Conservation (phyloP, 2,329 filamentous ascomycete genomes). For the Drechslerella coelobrocha region DNA sequence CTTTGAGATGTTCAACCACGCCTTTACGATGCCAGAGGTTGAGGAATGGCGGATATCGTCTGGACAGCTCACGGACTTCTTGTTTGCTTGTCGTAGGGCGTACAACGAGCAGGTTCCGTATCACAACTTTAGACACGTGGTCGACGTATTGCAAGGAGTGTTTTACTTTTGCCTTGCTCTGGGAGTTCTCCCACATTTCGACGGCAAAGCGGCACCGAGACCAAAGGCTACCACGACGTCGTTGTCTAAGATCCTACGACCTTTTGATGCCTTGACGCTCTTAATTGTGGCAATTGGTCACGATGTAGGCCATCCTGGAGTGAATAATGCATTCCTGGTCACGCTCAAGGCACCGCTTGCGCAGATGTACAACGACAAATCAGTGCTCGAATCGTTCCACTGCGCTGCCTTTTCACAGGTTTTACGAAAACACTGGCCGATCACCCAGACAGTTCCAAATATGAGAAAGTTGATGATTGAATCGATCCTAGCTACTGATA, state of each 20-base stretch:
- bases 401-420: slow-evolving; percentile 97
- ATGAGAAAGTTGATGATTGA: slow-evolving; percentile 94
- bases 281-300: slow-evolving; percentile 96
- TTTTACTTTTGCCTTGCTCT: slow-evolving; percentile 88
- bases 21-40: slow-evolving; percentile 79
- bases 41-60: slow-evolving; percentile 79
- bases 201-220: slow-evolving; percentile 38
- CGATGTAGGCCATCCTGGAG: slow-evolving; percentile 94
- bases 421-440: slow-evolving; percentile 87
- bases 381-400: slow-evolving; percentile 95
- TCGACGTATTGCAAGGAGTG: slow-evolving; percentile 91
- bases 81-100: slow-evolving; percentile 86
- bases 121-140: slow-evolving; percentile 96
- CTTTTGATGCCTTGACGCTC: slow-evolving; percentile 86
- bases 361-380: slow-evolving; percentile 95
- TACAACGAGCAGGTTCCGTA: slow-evolving; percentile 97
- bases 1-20: slow-evolving; percentile 88
- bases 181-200: slow-evolving; percentile 70
- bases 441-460: slow-evolving; percentile 70
- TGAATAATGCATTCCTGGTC: slow-evolving; percentile 96
- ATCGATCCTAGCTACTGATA: slow-evolving; percentile 96
- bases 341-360: slow-evolving; percentile 90
- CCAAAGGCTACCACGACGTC: slow-evolving; percentile 45
- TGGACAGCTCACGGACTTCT: slow-evolving; percentile 84
- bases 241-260: slow-evolving; percentile 68